Percentiles rank a stretch among this genome's conserved stretches.
phyloP scores from a whole-genome alignment of 1,284 basidiomycete species.

The Ganoderma resinaceum region DNA sequence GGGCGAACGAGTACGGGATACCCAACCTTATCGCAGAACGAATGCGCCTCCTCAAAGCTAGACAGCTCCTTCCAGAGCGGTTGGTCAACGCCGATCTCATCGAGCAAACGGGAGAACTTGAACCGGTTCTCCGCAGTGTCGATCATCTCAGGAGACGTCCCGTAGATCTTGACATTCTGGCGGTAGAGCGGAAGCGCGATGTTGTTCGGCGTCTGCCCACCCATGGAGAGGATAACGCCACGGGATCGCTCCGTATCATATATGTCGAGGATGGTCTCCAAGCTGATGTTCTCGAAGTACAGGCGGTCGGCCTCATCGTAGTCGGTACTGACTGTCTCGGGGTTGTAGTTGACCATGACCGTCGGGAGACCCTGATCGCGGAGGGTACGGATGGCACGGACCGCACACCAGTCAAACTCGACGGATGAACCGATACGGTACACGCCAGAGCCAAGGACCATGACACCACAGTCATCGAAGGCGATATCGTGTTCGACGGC shows the following conservation, averaged over 20 bases:
- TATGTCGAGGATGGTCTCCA: conserved; percentile 97
- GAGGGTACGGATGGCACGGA: conserved; percentile 94
- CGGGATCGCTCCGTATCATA: conserved; percentile 92
- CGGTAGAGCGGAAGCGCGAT: conserved; percentile 94
- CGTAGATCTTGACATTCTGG: conserved; percentile 97
- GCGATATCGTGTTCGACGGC: conserved; percentile 90
- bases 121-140: conserved; percentile 99
- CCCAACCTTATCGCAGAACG: conserved; percentile 90
- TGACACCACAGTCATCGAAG: conserved; percentile 93
- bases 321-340: conserved; percentile 98
- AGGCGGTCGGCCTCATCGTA: conserved; percentile 98
- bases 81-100: conserved; percentile 98
- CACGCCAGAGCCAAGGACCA: conserved; percentile 98
- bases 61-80: conserved; percentile 98
- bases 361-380: conserved; percentile 95
- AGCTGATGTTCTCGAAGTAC: conserved; percentile 98
- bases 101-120: conserved; percentile 98
- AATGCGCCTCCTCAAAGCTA: conserved; percentile 86
- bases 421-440: conserved; percentile 99
- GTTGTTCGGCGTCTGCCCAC: conserved; percentile 98
- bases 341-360: conserved; percentile 99
- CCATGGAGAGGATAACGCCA: conserved; percentile 97
- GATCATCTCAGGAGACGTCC: conserved; percentile 99
- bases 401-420: conserved; percentile 99
- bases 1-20: conserved; percentile 97